These are phyloP conservation scores for Fusarium chaquense DNA, from an alignment of 2,329 filamentous ascomycete species.

Conservation along the genomic window DNA sequence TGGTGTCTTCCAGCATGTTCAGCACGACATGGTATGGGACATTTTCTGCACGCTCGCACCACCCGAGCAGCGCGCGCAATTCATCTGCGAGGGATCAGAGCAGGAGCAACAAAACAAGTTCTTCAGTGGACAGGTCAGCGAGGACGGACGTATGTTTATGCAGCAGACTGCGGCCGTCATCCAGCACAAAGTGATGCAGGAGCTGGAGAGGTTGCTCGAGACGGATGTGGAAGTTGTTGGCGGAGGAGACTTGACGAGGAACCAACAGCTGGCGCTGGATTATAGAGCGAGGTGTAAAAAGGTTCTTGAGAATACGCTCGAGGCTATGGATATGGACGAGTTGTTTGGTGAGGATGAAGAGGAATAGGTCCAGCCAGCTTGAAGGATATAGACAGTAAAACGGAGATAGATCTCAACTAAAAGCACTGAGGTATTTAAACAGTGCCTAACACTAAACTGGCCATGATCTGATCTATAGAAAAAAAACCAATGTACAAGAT, in stretches of 20 bases:
- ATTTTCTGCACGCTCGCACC: constrained; percentile 57
- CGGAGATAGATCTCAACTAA: neutral
- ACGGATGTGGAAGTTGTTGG: constrained; percentile 60
- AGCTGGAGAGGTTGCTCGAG: constrained; percentile 60
- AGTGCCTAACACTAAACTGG: neutral
- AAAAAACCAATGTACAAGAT: neutral
- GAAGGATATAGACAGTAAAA: constrained; percentile 51
- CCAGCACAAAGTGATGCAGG: constrained; percentile 57
- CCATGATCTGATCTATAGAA: too few relatives aligned
- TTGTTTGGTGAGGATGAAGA: constrained; percentile 44
- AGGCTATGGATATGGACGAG: constrained; percentile 52
- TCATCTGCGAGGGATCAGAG: constrained; percentile 50
- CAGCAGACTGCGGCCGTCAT: constrained; percentile 57
- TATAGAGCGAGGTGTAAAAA: constrained; percentile 63
- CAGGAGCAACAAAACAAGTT: constrained; percentile 45
- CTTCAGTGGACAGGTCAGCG: constrained; percentile 49
- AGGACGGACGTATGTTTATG: constrained; percentile 47
- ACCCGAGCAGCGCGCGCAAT: constrained; percentile 47
- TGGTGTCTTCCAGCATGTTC: constrained; percentile 62
- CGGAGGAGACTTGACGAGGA: constrained; percentile 56
- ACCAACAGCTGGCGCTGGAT: constrained; percentile 62
- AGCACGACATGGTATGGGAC: constrained; percentile 66
- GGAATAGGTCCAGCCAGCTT: constrained; percentile 2
- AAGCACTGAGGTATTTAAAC: neutral
- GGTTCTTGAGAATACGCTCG: constrained; percentile 61